These are phyloP conservation scores for Starmera caribaea DNA, from an alignment of 805 yeast species.

Conservation along the genomic window DNA sequence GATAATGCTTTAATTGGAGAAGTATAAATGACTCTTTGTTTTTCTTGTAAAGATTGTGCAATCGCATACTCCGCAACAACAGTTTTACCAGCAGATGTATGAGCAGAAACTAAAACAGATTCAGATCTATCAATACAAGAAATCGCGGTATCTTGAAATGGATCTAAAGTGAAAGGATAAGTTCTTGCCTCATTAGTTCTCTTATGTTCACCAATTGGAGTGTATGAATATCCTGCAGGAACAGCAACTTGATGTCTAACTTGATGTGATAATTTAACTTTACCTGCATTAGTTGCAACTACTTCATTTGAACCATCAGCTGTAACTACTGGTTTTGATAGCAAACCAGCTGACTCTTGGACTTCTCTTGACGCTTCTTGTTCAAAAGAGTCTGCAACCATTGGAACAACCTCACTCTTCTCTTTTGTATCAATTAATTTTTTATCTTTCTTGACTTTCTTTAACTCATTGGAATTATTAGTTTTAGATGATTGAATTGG, in stretches of 20 bases:
- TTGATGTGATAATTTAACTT: conserved; percentile 75
- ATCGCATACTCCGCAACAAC: conserved; percentile 97
- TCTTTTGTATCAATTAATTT: conserved; percentile 27
- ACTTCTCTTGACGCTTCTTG: conserved; percentile 87
- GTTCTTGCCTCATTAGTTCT: conserved; percentile 72
- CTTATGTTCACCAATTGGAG: conserved; percentile 82
- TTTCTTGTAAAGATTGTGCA: conserved; percentile 85
- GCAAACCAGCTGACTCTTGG: conserved; percentile 66
- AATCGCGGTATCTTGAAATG: conserved; percentile 94
- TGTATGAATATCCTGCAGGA: conserved; percentile 84
- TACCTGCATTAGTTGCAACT: conserved; percentile 31
- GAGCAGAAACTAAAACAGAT: conserved; percentile 94
- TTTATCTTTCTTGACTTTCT: conserved; percentile 18
- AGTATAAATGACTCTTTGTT: conserved; percentile 90
- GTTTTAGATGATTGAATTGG: conserved; percentile 3
- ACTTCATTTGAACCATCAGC: conserved; percentile 22
- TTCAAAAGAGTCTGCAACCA: conserved; percentile 80
- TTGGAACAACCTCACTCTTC: conserved; percentile 47
- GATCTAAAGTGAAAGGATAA: conserved; percentile 90
- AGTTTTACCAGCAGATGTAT: conserved; percentile 95
- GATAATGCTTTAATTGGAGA: conserved; percentile 94
- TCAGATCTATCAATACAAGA: conserved; percentile 93
- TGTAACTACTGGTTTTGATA: conserved; percentile 23
- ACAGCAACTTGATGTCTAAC: conserved; percentile 97
- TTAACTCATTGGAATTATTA: neutral